These are phyloP conservation scores for Chrysoporthe cubensis DNA, from an alignment of 2,329 filamentous ascomycete species.

Conservation along the genomic window DNA sequence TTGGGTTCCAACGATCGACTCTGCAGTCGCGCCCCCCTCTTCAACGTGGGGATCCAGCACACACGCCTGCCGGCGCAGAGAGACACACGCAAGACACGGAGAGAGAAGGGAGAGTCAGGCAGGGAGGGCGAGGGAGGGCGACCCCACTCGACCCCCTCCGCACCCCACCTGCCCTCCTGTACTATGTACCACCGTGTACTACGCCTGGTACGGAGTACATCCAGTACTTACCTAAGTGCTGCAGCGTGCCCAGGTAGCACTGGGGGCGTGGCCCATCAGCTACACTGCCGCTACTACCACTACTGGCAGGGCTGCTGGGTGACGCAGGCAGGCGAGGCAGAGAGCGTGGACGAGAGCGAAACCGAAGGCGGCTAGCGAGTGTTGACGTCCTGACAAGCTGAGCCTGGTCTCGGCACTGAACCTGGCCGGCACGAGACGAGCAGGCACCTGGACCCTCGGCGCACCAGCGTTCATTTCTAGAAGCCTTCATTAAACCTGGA, in stretches of 20 bases:
- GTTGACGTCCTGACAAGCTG: background rate
- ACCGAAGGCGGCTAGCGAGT: background rate
- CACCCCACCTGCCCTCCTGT: background rate
- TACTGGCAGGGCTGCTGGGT: background rate
- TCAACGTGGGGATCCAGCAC: background rate
- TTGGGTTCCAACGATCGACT: conserved; percentile 6
- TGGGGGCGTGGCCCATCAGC: background rate
- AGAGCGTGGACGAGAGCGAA: too few relatives aligned
- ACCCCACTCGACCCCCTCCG: background rate
- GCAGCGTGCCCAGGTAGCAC: background rate
- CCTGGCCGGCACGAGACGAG: background rate
- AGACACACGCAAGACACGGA: background rate
- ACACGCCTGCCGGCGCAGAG: background rate
- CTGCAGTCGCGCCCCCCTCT: conserved; percentile 4
- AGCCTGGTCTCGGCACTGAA: conserved; percentile 5
- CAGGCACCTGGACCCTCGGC: background rate
- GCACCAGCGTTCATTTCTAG: background rate
- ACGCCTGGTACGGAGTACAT: too few relatives aligned
- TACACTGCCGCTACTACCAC: background rate
- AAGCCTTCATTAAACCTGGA: background rate
- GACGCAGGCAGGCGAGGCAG: background rate
- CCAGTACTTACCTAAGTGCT: background rate
- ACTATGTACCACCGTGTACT: background rate
- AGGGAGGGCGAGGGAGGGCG: background rate
- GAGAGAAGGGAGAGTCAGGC: background rate